Percentiles rank a stretch among this genome's conserved stretches.
Evolutionary conservation across 129 eudicot species (phyloP).

Genomic region (Lactuca saligna): DNA sequence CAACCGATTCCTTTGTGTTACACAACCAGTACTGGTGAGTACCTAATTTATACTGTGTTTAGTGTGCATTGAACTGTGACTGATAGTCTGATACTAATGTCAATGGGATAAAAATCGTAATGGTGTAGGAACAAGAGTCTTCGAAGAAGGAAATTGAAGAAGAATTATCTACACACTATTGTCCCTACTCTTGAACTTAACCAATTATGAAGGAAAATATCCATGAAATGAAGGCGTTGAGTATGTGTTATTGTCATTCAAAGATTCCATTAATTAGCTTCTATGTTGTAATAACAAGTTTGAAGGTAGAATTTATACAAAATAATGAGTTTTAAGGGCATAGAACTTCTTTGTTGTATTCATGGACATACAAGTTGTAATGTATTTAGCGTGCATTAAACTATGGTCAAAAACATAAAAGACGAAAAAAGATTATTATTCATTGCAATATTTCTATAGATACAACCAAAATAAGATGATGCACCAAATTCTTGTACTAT

Average conservation of each 20-base stretch:
- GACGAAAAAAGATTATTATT: neutral
- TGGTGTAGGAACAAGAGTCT: conserved; percentile 56
- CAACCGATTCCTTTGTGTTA: conserved; percentile 64
- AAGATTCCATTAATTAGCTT: conserved; percentile 4
- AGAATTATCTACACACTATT: conserved; percentile 36
- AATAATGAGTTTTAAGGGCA: neutral
- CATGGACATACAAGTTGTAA: neutral
- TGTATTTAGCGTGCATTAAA: neutral
- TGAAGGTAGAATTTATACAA: conserved; percentile 6
- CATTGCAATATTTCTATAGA: conserved; percentile 6
- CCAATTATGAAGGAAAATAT: neutral
- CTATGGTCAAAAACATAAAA: neutral
- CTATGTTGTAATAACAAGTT: conserved; percentile 22
- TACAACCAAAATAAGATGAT: conserved; percentile 14
- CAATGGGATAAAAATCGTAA: neutral
- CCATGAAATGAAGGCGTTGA: conserved; percentile 21
- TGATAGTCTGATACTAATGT: neutral
- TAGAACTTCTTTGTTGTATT: conserved; percentile 8
- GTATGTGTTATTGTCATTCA: conserved; percentile 1
- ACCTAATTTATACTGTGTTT: neutral
- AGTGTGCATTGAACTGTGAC: conserved; percentile 3
- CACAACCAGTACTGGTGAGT: conserved; percentile 86
- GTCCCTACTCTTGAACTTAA: neutral
- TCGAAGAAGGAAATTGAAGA: conserved; percentile 77
- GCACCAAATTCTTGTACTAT: conserved; percentile 19